Evolutionary conservation across 768 basidiomycete genomes (phyloP).

Genomic region (Leccinum olivaceopallidum): DNA sequence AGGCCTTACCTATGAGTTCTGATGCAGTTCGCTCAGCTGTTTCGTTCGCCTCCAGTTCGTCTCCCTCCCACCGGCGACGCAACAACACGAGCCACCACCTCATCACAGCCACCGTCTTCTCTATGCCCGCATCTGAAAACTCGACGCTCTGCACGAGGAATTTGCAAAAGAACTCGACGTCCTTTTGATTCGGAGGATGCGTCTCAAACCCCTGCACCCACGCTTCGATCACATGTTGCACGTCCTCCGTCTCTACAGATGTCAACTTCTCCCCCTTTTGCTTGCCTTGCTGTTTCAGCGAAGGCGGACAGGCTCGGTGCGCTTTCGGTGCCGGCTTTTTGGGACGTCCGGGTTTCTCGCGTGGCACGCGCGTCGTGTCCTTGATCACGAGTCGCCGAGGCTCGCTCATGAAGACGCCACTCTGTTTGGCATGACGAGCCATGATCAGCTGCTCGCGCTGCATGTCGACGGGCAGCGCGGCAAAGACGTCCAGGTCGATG

Average conservation of each 20-base stretch:
- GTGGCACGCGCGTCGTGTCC: constrained; percentile 25
- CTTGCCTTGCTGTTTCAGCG: constrained; percentile 56
- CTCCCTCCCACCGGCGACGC: constrained; percentile 61
- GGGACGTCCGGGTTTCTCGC: constrained; percentile 36
- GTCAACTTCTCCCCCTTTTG: constrained; percentile 52
- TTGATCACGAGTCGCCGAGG: constrained; percentile 52
- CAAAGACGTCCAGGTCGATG: constrained; percentile 76
- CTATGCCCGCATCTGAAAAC: constrained; percentile 65
- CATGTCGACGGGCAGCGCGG: constrained; percentile 57
- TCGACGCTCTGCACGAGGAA: constrained; percentile 72
- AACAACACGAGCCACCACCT: constrained; percentile 82
- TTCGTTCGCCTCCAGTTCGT: constrained; percentile 35
- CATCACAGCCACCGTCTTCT: constrained; percentile 68
- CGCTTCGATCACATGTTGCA: constrained; percentile 66
- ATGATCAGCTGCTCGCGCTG: constrained; percentile 75
- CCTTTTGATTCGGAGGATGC: constrained; percentile 67
- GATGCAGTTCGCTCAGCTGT: constrained; percentile 34
- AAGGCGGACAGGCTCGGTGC: constrained; percentile 46
- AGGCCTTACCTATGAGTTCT: constrained; percentile 57
- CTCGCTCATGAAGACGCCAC: constrained; percentile 36
- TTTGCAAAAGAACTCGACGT: constrained; percentile 72
- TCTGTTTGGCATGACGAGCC: constrained; percentile 49
- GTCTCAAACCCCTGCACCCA: constrained; percentile 73
- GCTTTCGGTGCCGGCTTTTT: constrained; percentile 60
- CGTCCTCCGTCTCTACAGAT: constrained; percentile 67